Base-by-base conservation (phyloP, 2,329 filamentous ascomycete species). In the Trichoderma cornu-damae region DNA sequence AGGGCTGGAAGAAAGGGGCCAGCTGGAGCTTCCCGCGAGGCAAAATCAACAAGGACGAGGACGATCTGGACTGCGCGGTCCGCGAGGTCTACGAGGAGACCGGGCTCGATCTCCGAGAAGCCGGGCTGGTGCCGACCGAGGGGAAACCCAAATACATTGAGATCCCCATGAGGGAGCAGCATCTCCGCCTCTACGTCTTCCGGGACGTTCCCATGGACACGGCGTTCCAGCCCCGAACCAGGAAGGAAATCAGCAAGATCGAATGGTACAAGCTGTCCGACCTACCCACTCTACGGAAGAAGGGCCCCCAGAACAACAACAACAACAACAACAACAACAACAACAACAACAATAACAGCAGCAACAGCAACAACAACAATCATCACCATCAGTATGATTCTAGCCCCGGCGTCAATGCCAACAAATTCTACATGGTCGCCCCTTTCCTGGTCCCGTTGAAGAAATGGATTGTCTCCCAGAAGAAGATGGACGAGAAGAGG, bases 341-440 rank as follows among this genome's bases (percentile, higher is more conserved):
- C n/a, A n/a, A n/a, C n/a, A n/a, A n/a, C n/a, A n/a, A n/a, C n/a
- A n/a, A n/a, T n/a, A n/a, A n/a, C n/a, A n/a, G n/a, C n/a, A n/a
- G n/a, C n/a, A n/a, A n/a, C n/a, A n/a, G n/a, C n/a, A n/a, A n/a
- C n/a, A n/a, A n/a, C n/a, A n/a, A n/a, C n/a, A n/a, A n/a, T n/a
- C n/a, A n/a, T n/a, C n/a, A n/a, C 28, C 44, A 59, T 22, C 79
- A 84, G n/a, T 79, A 83, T 44, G 80, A 86, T 50, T 78, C 81
- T 11, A 73, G 75, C 28, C 73, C 83, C 11, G 75, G 75, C 12
- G 73, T 79, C 2, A 89, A 87, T 64, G 85, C 85, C 38, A 91
- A 89, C 70, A 96, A 93, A 68, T 97, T 96, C 70, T 99, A 96
- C 73, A 96, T 97, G 90, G 94, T 99, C 16, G 91, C 91, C 0